These are phyloP conservation scores for Talaromyces verruculosus DNA, from an alignment of 2,329 filamentous ascomycete species.

Conservation along the genomic window DNA sequence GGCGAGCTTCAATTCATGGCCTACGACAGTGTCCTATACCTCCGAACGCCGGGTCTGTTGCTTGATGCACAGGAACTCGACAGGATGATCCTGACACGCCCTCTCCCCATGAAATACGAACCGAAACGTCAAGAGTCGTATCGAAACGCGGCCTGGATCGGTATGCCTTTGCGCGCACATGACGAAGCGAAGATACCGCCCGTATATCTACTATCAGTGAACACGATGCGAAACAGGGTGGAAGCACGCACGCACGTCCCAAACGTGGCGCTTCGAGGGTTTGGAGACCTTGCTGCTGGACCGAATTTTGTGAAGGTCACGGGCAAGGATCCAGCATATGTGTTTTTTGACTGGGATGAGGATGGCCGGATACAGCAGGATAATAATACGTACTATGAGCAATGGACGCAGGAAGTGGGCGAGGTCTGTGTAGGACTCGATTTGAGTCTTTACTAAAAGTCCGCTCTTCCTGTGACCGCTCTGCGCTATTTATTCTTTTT, in stretches of 20 bases:
- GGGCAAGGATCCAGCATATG: conserved; percentile 36
- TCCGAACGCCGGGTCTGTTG: conserved; percentile 44
- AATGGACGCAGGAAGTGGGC: conserved; percentile 39
- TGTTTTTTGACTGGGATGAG: conserved; percentile 41
- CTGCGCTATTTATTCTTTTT: conserved; percentile 5
- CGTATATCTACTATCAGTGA: conserved; percentile 41
- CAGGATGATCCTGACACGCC: conserved; percentile 36
- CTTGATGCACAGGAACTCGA: conserved; percentile 42
- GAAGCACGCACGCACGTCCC: conserved; percentile 42
- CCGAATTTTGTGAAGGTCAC: conserved; percentile 25
- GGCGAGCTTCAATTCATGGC: conserved; percentile 43
- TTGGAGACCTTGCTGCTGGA: conserved; percentile 34
- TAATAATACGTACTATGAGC: conserved; percentile 37
- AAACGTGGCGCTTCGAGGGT: conserved; percentile 34
- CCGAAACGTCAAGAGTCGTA: conserved; percentile 36
- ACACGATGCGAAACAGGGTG: conserved; percentile 36
- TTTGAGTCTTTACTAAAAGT: conserved; percentile 28
- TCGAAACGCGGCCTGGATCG: conserved; percentile 41
- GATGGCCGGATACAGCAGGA: conserved; percentile 36
- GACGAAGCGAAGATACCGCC: conserved; percentile 35
- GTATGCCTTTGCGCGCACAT: conserved; percentile 37
- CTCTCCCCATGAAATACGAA: conserved; percentile 36
- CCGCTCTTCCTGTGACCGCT: not conserved
- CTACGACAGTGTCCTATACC: conserved; percentile 47
- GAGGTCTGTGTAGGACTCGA: conserved; percentile 42